These are phyloP conservation scores for Fusarium brevicatenulatum DNA, from an alignment of 2,329 filamentous ascomycete species.

Conservation along the genomic window DNA sequence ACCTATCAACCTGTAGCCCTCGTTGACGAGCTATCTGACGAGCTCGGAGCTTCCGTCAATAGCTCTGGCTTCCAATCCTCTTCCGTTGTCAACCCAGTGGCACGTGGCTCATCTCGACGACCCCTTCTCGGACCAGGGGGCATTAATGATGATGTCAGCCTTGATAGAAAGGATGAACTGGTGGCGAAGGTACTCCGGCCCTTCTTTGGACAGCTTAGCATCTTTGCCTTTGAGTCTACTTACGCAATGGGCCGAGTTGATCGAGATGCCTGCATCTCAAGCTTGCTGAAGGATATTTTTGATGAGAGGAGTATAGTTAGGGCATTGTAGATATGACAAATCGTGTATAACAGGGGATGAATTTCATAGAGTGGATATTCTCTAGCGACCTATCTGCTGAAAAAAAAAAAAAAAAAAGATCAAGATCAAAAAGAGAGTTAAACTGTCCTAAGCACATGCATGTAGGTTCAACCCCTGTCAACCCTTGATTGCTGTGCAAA, in stretches of 20 bases:
- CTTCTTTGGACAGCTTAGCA: conserved; percentile 92
- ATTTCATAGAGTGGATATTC: conserved; percentile 29
- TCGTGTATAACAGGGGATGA: conserved; percentile 5
- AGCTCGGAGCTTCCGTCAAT: conserved; percentile 64
- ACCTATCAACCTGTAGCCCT: conserved; percentile 77
- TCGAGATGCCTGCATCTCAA: conserved; percentile 68
- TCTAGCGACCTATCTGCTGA: conserved; percentile 13
- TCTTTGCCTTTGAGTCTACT: conserved; percentile 90
- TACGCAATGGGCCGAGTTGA: conserved; percentile 84
- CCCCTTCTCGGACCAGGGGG: conserved; percentile 64
- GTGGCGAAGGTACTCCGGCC: conserved; percentile 82
- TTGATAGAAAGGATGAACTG: conserved; percentile 74
- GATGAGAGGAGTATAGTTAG: conserved; percentile 77
- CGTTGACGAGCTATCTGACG: conserved; percentile 85
- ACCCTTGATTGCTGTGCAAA: neutral
- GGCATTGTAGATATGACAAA: conserved; percentile 55
- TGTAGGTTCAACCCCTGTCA: neutral
- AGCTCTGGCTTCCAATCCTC: conserved; percentile 50
- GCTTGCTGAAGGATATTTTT: conserved; percentile 79
- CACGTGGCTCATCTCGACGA: conserved; percentile 52
- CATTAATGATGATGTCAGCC: conserved; percentile 64
- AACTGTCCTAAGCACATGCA: neutral
- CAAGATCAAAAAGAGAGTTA: conserved; percentile 4
- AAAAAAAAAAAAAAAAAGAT: neutral
- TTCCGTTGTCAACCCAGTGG: conserved; percentile 50